Conservation (phyloP, 495 filamentous ascomycete species). For the Cercophora newfieldiana region DNA sequence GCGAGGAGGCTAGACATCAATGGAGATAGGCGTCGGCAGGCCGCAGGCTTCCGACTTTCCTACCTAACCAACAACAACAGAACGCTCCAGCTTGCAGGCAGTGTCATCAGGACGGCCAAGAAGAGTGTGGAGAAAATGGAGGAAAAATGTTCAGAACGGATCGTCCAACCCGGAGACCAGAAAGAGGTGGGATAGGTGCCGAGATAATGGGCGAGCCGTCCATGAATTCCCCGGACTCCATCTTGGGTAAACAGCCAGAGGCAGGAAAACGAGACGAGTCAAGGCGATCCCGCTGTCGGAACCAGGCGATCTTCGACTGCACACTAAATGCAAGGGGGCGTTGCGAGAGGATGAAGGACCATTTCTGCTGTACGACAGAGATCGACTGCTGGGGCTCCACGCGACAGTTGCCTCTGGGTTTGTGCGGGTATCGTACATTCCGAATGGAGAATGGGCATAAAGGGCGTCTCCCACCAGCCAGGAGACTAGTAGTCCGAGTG, state of each 20-base stretch:
- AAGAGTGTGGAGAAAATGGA: constrained; percentile 13
- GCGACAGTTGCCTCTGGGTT: not conserved
- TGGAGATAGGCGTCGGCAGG: constrained; percentile 15
- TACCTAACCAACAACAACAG: constrained; percentile 18
- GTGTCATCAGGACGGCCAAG: constrained; percentile 18
- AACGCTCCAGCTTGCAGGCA: constrained; percentile 13
- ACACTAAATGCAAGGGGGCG: constrained; percentile 10
- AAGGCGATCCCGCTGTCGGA: constrained; percentile 30
- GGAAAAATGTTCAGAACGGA: constrained; percentile 15
- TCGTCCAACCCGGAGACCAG: constrained; percentile 9
- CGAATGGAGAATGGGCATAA: not conserved
- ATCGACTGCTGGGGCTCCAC: not conserved
- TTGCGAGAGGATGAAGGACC: not conserved
- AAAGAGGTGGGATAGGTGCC: constrained; percentile 22
- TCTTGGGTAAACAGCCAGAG: constrained; percentile 13
- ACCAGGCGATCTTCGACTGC: constrained; percentile 24
- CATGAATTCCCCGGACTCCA: constrained; percentile 29
- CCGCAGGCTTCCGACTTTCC: constrained; percentile 16
- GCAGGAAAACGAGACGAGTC: constrained; percentile 28
- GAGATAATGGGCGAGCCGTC: constrained; percentile 30
- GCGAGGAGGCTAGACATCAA: constrained; percentile 25
- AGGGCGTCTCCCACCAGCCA: not conserved
- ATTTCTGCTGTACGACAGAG: not conserved
- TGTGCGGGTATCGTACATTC: not conserved
- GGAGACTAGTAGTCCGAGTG: not conserved